Base-by-base conservation (phyloP, 257 asterid genomes). In the Ballota nigra region DNA sequence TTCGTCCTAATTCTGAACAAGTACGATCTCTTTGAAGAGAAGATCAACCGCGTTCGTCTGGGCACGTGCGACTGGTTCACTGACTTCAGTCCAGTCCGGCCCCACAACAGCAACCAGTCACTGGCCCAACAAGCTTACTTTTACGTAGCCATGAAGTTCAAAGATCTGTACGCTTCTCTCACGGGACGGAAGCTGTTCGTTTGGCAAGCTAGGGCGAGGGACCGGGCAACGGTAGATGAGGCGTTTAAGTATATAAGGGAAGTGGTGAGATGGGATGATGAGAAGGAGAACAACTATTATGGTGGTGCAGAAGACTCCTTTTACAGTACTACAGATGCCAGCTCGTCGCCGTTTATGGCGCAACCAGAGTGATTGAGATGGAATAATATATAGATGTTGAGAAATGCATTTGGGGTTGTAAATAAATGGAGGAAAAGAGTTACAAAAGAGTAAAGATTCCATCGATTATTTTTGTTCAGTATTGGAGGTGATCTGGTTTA, bases 211-310 rank as follows among this genome's bases (percentile, higher is more conserved):
- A 80, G 80, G 79, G 97, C 97, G 8, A 84, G 97, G 66, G 97
- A 91, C 6, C 61, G 95, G 34, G 68, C 69, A 15, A 91, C 96
- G 0, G 76, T 91, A 1, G 91, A 85, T 6, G 97, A 91, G 82
- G 92, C 91, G 8, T 87, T 91, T 53, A 91, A 88, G 74, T 91
- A 88, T 56, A 84, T 84, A 52, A 77, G 95, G 78, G 97, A 91
- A 79, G 97, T 91, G 57, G 87, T 89, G 19, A 87, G 85, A 76
- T 91, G 97, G 97, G 97, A 91, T 18, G 97, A 88, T 23, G 96
- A 87, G 76, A 88, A 86, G 80, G 91, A 77, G 57, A 89, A 84
- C 4, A 83, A 73, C 59, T 81, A 75, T 68, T 86, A 26, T 5
- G 80, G 55, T 47, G 89, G 80, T 3, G 87, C 67, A 3, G 96